Evolutionary conservation across 345 rosid genomes (phyloP), one percentile per base, ranked within the genome.

Genomic region (Syzygium aqueum): DNA sequence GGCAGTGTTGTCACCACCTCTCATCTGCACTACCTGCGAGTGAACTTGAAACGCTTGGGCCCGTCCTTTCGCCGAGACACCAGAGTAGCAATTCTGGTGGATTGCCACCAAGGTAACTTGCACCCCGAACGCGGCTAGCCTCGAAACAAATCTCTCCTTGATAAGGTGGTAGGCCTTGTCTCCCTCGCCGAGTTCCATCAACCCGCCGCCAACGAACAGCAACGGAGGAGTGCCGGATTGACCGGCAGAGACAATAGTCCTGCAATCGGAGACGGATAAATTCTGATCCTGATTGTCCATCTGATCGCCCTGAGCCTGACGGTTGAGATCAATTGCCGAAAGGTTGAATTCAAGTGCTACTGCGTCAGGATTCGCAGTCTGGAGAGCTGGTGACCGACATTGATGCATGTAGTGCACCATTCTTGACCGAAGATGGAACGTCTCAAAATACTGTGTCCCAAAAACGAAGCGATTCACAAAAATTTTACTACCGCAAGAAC

Each of bases 21-120:
- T 93, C 37, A 49, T 85, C 89, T 91, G 93, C 90, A 91, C 88
- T 46, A 97, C 98, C 86, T 89, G 92, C 19, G 84, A 40, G 33
- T 89, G 94, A 53, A 95, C 87, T 88, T 92, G 94, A 86, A 95
- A 97, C 2, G 95, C 87, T 53, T 92, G 94, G 67, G 92, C 67
- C 85, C 92, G 93, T 2, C 96, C 99, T 87, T 89, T 91, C n/a
- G 93, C 92, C 77, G 85, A 87, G 15, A 88, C 40, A 23, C 88
- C 90, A 2, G 86, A 27, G 63, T 87, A 92, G 2, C 91, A 57
- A 80, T 93, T 95, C 89, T 91, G 89, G 12, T 91, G 93, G 56
- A 97, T 87, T 4, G 92, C 92, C 83, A 89, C 67, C 16, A 94
- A 89, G 90, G 89, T 78, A 11, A 92, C 87, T 86, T 89, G 92